Evolutionary conservation across 2,329 filamentous ascomycete species (phyloP).

Genomic region (Uncinocarpus reesii): DNA sequence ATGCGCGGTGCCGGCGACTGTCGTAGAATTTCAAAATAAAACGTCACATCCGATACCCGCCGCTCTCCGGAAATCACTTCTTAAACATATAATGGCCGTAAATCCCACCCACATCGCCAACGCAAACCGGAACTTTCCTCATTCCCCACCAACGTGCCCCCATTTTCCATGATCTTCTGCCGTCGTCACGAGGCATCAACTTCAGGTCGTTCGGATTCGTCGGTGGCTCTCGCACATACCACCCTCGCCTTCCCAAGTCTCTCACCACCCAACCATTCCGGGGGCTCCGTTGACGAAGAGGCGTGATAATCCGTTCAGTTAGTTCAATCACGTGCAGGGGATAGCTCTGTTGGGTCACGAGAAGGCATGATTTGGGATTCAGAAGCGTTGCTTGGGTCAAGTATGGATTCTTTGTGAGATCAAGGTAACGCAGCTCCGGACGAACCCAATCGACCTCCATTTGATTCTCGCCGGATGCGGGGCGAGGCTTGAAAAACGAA

Average conservation of each 20-base stretch:
- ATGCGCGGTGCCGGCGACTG: no score
- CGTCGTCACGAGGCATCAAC: conserved; percentile 42
- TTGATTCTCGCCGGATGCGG: conserved; percentile 16
- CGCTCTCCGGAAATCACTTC: conserved; percentile 31
- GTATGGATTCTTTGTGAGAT: conserved; percentile 59
- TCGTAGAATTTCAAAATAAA: no score
- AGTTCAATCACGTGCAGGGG: conserved; percentile 71
- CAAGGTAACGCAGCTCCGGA: conserved; percentile 61
- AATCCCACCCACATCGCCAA: conserved; percentile 48
- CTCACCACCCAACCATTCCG: conserved; percentile 60
- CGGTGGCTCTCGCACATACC: conserved; percentile 46
- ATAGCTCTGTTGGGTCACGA: conserved; percentile 51
- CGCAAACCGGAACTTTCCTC: conserved; percentile 53
- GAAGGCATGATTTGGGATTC: conserved; percentile 43
- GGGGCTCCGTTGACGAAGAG: conserved; percentile 55
- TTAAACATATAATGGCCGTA: conserved; percentile 53
- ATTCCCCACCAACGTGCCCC: conserved; percentile 76
- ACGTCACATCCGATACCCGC: no score
- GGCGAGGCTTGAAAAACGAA: conserved; percentile 41
- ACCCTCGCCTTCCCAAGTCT: conserved; percentile 59
- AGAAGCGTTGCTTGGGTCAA: conserved; percentile 50
- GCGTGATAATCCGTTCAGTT: conserved; percentile 55
- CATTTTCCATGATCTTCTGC: conserved; percentile 65
- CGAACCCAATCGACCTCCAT: conserved; percentile 41
- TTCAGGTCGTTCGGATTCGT: conserved; percentile 22